phyloP scores from a whole-genome alignment of 371 early-diverging fungal species.

The Circinella umbellata region DNA sequence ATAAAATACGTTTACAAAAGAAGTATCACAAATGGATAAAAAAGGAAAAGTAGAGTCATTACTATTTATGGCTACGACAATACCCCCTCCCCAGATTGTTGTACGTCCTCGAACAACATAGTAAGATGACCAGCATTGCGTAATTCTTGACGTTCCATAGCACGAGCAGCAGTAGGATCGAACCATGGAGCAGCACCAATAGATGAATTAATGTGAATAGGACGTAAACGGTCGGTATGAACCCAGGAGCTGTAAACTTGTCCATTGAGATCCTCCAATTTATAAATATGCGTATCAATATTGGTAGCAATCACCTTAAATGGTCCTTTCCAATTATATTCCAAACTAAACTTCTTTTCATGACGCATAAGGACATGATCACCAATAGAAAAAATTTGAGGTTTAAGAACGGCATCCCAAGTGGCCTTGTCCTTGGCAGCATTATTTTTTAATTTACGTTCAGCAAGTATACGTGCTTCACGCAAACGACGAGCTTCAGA shows the following conservation, averaged over 20 bases:
- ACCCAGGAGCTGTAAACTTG: slow-evolving; percentile 5
- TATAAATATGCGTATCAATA: slow-evolving; percentile 8
- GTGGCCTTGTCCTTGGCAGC: slow-evolving; percentile 23
- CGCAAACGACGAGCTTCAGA: background rate
- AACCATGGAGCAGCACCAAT: background rate
- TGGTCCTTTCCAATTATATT: slow-evolving; percentile 20
- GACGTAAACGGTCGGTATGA: background rate
- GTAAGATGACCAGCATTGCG: background rate
- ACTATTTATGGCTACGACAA: slow-evolving; percentile 4
- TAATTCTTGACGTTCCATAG: background rate
- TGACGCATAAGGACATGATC: slow-evolving; percentile 18
- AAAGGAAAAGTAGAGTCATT: too few relatives aligned
- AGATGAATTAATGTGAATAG: background rate
- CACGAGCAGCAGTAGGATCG: background rate
- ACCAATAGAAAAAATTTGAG: slow-evolving; percentile 17
- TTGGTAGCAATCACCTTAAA: too few relatives aligned
- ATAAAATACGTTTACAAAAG: too few relatives aligned
- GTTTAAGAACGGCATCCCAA: slow-evolving; percentile 22
- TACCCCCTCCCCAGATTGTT: slow-evolving; percentile 18
- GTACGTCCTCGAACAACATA: slow-evolving; percentile 17
- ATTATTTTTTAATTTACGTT: slow-evolving; percentile 9
- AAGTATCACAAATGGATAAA: too few relatives aligned
- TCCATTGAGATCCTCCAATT: slow-evolving; percentile 1
- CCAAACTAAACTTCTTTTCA: slow-evolving; percentile 12
- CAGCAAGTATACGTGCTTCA: slow-evolving; percentile 20